These are phyloP conservation scores for Candida dubliniensis DNA, from an alignment of 1,139 yeast genomes.

Conservation along the genomic window DNA sequence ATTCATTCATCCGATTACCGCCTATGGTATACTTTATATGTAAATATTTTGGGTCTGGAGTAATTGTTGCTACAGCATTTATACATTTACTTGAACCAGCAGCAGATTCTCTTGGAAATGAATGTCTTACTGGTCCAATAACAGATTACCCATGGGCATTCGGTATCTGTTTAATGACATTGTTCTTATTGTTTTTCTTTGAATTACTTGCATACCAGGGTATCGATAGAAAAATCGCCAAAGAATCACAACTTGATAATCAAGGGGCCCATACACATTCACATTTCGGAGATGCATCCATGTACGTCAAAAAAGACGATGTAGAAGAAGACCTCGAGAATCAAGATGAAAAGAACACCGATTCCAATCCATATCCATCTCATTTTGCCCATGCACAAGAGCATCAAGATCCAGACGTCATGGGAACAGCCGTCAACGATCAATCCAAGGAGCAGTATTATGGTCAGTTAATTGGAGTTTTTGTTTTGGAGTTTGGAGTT, in stretches of 20 bases:
- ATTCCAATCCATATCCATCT: conserved; percentile 29
- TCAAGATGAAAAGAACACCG: conserved; percentile 21
- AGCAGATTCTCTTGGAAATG: conserved; percentile 40
- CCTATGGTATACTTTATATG: conserved; percentile 66
- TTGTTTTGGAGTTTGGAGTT: conserved; percentile 76
- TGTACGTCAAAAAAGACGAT: conserved; percentile 28
- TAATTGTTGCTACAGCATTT: conserved; percentile 85
- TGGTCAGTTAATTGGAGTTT: conserved; percentile 47
- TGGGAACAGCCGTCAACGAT: conserved; percentile 42
- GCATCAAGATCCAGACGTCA: conserved; percentile 56
- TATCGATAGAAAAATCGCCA: conserved; percentile 39
- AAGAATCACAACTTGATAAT: conserved; percentile 13
- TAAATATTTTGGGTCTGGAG: conserved; percentile 90
- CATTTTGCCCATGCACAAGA: conserved; percentile 51
- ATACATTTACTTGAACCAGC: conserved; percentile 86
- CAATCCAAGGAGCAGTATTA: conserved; percentile 40
- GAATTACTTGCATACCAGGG: conserved; percentile 57
- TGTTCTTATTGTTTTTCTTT: conserved; percentile 46
- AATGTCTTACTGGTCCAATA: conserved; percentile 38
- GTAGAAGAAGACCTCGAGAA: conserved; percentile 20
- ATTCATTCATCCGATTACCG: conserved; percentile 55
- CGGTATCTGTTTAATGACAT: conserved; percentile 41
- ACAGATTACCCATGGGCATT: conserved; percentile 43
- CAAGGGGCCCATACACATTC: conserved; percentile 47
- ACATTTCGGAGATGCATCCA: conserved; percentile 47